Evolutionary conservation across 2,329 filamentous ascomycete species (phyloP), one percentile per base, ranked within the genome.

Genomic region (Verticillium klebahnii): DNA sequence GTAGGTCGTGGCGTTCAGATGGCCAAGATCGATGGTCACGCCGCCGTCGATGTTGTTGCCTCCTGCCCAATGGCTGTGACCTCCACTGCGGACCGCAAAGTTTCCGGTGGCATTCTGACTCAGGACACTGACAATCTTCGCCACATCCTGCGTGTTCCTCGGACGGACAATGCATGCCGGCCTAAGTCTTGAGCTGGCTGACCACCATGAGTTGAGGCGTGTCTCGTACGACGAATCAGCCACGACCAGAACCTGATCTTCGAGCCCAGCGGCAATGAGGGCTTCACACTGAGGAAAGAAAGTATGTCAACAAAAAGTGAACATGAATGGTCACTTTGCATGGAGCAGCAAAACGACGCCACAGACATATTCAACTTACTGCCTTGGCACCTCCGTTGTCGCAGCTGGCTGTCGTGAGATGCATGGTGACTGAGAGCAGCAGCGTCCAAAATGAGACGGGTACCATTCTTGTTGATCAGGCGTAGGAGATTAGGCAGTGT

Each of bases 11-110:
- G 81, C 67, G 59, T 77, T 75, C 11, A 85, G 70, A 4, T 67
- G 66, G 9, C 70, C 69, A n/a, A 84, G 68, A 62, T 80, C 78
- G 59, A 85, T 71, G 3, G 76, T 75, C 5, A 82, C 69, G 15
- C 79, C 75, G 15, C 66, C 66, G 5, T 71, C 66, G 61, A 75
- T 74, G 66, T 75, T 85, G 8, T 78, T 78, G 2, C 74, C 73
- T 5, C 75, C 77, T 0, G 73, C 70, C 64, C 78, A 77, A 5
- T 75, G 72, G 6, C 75, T 73, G 65, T 82, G 80, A 0, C 79
- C 80, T n/a, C 79, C 79, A 59, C 77, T 77, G 50, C 77, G 77
- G 32, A 77, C 73, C 0, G 80, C 77, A 66, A 80, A 80, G 36
- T 62, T 57, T 63, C 72, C 74, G 17, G 66, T 62, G 0, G 75